Evolutionary conservation across 768 basidiomycete genomes (phyloP), one percentile per base, ranked within the genome.

Genomic region (Mycena rebaudengoi): DNA sequence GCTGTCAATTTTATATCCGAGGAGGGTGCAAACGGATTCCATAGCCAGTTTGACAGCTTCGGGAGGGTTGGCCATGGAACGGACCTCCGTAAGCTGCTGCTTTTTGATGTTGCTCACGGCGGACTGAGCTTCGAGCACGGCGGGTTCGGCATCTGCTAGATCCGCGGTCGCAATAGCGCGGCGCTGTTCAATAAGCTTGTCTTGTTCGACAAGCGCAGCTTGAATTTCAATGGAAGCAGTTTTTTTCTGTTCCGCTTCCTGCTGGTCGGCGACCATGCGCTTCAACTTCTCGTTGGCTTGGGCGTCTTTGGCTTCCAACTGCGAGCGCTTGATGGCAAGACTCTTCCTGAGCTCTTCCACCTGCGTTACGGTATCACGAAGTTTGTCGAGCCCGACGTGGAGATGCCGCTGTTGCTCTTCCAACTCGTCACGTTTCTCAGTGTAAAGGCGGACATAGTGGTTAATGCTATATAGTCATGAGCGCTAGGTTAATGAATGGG

Each of bases 391-490:
- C 60, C 98, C 98, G 64, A 99, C 95, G 70, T 99, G 98, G 56
- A 99, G 85, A 80, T 99, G 98, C 29, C 98, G 91, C 72, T 99
- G 98, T 73, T 99, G 96, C 74, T 99, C 98, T 76, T 99, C 98
- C 18, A 99, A 83, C 72, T 98, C 96, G 67, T 98, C 96, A 13
- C 95, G 91, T 77, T 99, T 99, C 77, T 99, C 97, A 50, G 89
- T 94, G 74, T 95, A 95, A 28, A 99, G 86, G 18, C 91, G 87
- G 33, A 99, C 97, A 72, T 98, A 99, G 70, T 99, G 98, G 68
- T 96, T 94, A 79, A 99, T 97, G 74, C 96, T 98, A 28, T 50
- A 39, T 18, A 21, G 41, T 58, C 44, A 64, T 48, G 51, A 67
- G 54, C 71, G 40, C 37, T 28, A 45, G 37, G 30, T 21, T 44